A percentile compares a stretch with the other conserved stretches of the same genome.
These are phyloP conservation scores for Entophlyctis helioformis DNA, from an alignment of 192 early-diverging fungal genomes.

Conservation along the genomic window DNA sequence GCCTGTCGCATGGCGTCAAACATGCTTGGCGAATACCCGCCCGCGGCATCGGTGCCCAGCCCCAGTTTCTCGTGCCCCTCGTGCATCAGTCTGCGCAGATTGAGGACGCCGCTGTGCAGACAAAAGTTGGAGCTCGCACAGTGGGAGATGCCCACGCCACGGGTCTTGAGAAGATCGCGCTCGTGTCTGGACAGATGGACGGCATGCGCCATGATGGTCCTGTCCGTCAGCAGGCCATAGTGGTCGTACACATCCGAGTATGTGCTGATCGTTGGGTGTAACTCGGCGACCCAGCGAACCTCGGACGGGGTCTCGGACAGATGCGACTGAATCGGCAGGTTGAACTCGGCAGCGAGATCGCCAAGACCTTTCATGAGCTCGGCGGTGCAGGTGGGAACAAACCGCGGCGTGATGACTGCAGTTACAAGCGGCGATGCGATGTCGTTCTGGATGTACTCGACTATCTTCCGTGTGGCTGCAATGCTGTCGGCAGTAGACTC, in stretches of 20 bases:
- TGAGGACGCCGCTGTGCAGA: constrained; percentile 64
- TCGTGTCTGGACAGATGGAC: constrained; percentile 75
- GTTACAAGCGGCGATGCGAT: constrained; percentile 45
- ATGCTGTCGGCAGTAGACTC: constrained; percentile 64
- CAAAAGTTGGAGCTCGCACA: constrained; percentile 89
- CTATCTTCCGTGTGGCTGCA: constrained; percentile 40
- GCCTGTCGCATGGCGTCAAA: constrained; percentile 79
- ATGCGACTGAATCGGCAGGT: constrained; percentile 87
- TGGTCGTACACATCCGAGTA: constrained; percentile 75
- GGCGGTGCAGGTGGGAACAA: constrained; percentile 72
- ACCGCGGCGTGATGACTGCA: constrained; percentile 90
- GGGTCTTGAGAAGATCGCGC: constrained; percentile 43
- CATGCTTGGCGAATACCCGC: constrained; percentile 76
- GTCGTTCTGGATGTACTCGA: constrained; percentile 13
- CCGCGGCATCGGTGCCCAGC: constrained; percentile 87
- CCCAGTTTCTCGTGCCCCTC: constrained; percentile 76
- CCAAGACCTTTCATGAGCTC: constrained; percentile 58
- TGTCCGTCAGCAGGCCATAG: constrained; percentile 56
- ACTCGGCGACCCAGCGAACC: constrained; percentile 54
- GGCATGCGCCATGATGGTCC: constrained; percentile 87
- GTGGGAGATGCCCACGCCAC: constrained; percentile 70
- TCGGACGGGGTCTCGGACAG: constrained; percentile 75
- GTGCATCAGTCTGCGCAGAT: constrained; percentile 63
- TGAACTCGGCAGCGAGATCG: constrained; percentile 54
- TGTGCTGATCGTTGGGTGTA: constrained; percentile 54